These are phyloP conservation scores for Solanum appendiculatum DNA, from an alignment of 257 asterid species.

Conservation along the genomic window DNA sequence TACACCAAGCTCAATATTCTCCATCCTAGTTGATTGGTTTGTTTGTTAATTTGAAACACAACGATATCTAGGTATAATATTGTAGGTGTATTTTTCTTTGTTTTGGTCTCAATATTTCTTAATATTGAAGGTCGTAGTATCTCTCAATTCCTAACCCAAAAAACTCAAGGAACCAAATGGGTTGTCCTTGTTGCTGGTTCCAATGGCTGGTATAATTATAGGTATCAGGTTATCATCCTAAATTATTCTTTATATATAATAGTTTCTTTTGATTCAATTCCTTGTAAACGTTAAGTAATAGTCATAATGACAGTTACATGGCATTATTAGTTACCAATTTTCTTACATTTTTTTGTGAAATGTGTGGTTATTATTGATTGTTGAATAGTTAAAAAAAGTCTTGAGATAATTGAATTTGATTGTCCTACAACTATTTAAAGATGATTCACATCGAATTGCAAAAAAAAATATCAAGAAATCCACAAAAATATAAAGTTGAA, in stretches of 20 bases:
- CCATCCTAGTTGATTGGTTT: neutral
- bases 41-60: neutral
- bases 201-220: conserved; percentile 75
- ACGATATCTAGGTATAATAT: neutral
- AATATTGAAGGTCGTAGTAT: neutral
- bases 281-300: neutral
- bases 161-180: conserved; percentile 76
- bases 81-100: neutral
- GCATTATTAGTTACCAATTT: too few relatives aligned
- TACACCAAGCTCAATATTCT: neutral
- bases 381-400: neutral
- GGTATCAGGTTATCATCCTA: conserved; percentile 43
- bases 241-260: neutral
- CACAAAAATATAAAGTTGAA: too few relatives aligned
- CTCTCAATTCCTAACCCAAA: conserved; percentile 4
- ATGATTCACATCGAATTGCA: too few relatives aligned
- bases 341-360: neutral
- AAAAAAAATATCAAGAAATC: too few relatives aligned
- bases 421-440: too few relatives aligned
- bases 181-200: conserved; percentile 95
- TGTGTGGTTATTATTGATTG: too few relatives aligned
- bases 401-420: neutral
- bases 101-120: neutral
- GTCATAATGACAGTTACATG: too few relatives aligned
- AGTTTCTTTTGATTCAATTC: neutral